Evolutionary conservation across 108 stramenopile species (phyloP).

Genomic region (Skeletonema menzelii): DNA sequence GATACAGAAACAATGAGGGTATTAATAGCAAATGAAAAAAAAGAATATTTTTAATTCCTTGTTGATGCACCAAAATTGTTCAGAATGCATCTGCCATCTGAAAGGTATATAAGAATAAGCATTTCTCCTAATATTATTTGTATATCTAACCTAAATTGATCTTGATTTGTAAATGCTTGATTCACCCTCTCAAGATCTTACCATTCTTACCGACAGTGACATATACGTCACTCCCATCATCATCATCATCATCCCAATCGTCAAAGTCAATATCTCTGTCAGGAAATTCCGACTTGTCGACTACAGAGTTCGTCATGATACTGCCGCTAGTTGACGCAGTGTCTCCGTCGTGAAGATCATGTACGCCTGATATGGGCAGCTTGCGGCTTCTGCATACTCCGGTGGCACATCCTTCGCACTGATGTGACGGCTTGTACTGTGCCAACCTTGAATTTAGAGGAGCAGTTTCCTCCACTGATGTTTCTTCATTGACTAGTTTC

Average conservation of each 20-base stretch:
- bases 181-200: conserved; percentile 23
- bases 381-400: conserved; percentile 34
- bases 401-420: conserved; percentile 40
- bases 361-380: conserved; percentile 26
- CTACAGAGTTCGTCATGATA: conserved; percentile 31
- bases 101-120: background rate
- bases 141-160: background rate
- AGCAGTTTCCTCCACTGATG: background rate
- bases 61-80: background rate
- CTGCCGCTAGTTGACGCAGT: conserved; percentile 42
- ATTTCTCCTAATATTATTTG: background rate
- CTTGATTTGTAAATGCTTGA: background rate
- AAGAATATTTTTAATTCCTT: too few relatives aligned
- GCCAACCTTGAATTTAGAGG: background rate
- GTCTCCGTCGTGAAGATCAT: conserved; percentile 45
- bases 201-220: conserved; percentile 21
- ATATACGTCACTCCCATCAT: conserved; percentile 15
- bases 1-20: too few relatives aligned
- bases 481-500: conserved; percentile 1
- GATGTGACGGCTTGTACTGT: conserved; percentile 10
- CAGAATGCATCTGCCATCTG: background rate
- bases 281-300: conserved; percentile 41
- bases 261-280: conserved; percentile 45
- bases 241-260: conserved; percentile 41
- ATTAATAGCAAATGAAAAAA: too few relatives aligned